These are phyloP conservation scores for Pharnaceum exiguum DNA, from an alignment of 148 eudicot genomes.

Conservation along the genomic window DNA sequence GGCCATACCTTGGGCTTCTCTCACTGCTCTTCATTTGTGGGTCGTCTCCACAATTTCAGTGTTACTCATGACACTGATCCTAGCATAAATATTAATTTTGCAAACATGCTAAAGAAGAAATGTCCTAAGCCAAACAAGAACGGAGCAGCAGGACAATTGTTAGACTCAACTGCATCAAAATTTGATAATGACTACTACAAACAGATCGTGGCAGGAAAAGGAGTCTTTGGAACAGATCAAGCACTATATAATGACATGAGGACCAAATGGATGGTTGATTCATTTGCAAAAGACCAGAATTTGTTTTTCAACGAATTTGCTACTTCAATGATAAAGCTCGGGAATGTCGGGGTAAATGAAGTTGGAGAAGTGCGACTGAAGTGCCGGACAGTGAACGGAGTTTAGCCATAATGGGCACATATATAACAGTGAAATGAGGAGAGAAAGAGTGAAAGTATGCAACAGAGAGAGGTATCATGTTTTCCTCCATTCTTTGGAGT, in stretches of 20 bases:
- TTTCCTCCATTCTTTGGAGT: no score
- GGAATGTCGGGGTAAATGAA: conserved; percentile 44
- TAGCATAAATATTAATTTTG: conserved; percentile 35
- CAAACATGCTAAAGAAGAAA: conserved; percentile 32
- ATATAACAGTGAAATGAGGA: not conserved
- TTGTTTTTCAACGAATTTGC: conserved; percentile 58
- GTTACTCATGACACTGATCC: conserved; percentile 37
- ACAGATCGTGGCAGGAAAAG: conserved; percentile 34
- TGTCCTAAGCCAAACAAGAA: conserved; percentile 41
- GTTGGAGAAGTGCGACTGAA: conserved; percentile 44
- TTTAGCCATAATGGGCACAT: not conserved
- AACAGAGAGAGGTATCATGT: no score
- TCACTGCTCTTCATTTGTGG: conserved; percentile 52
- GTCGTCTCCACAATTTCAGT: conserved; percentile 53
- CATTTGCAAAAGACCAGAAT: conserved; percentile 44
- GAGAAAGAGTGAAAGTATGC: conserved; percentile 7
- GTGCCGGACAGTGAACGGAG: conserved; percentile 42
- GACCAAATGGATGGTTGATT: conserved; percentile 46
- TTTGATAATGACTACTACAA: conserved; percentile 54
- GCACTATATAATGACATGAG: conserved; percentile 34
- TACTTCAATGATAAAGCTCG: conserved; percentile 50
- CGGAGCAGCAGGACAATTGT: conserved; percentile 42
- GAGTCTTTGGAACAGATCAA: conserved; percentile 53
- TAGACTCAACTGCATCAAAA: conserved; percentile 50
- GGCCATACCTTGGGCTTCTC: conserved; percentile 66